Evolutionary conservation across 2,329 filamentous ascomycete genomes (phyloP), one percentile per base, ranked within the genome.

Genomic region (Neopestalotiopsis sp.): DNA sequence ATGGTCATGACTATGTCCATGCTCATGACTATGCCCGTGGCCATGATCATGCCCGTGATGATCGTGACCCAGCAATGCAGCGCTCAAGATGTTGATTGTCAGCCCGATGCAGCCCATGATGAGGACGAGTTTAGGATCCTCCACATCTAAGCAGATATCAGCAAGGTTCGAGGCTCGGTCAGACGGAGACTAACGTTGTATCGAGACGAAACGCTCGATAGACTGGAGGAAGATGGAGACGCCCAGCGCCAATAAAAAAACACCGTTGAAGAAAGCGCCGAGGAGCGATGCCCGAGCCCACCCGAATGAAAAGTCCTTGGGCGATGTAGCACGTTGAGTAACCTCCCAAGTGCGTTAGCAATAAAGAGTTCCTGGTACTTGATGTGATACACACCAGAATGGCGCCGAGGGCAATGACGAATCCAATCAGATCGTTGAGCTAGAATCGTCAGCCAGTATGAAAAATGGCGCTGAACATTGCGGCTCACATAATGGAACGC

Each of bases 251-350:
- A 94, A 79, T 1, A 95, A 84, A 69, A 95, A 92, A 1, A 91
- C 89, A 14, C 92, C 92, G 74, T 95, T 95, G 84, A 94, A 95
- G 78, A 95, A 95, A 28, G 91, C 91, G 4, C 92, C 92, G 0
- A 95, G 83, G 1, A 94, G 78, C n/a, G 88, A 87, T 17, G 92
- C 91, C 40, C 92, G 86, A 68, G 92, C 90, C 92, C 91, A 94
- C n/a, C 92, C 92, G 72, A 92, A 94, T 0, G 91, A 88, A 17
- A 92, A 83, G 10, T 83, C 83, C 70, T 86, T 83, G 0, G 91
- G 90, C 1, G 86, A 86, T 4, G 86, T 80, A 59, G 82, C 81
- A 57, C 84, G 81, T 71, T 91, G 86, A 24, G 90, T 85, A 68
- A 91, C 79, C 90, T 91, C 73, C 1, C 24, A 38, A 30, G 12